phyloP scores from a whole-genome alignment of 768 basidiomycete species.

The Megacollybia marginata region DNA sequence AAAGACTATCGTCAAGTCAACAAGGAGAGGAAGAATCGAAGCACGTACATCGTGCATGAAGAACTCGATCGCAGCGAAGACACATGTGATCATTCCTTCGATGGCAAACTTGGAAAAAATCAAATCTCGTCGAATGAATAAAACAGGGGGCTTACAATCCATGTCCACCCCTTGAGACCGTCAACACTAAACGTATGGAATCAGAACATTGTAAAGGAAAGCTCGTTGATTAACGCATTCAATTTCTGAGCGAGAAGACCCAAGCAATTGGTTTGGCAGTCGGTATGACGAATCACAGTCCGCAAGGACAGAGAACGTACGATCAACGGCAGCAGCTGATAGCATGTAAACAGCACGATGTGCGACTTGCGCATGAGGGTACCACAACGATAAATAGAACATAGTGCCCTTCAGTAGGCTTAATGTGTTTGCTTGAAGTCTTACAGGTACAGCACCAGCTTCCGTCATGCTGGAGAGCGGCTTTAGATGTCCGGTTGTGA shows the following conservation, averaged over 20 bases:
- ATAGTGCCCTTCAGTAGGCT: background rate
- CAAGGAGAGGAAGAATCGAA: background rate
- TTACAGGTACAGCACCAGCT: background rate
- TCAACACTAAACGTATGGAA: slow-evolving; percentile 4
- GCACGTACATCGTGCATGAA: slow-evolving; percentile 29
- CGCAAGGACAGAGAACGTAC: slow-evolving; percentile 3
- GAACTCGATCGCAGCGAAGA: slow-evolving; percentile 22
- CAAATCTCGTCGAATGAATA: slow-evolving; percentile 1
- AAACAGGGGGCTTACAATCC: slow-evolving; percentile 23
- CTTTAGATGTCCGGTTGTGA: background rate
- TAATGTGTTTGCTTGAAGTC: background rate
- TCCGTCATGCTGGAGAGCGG: background rate
- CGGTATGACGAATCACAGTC: background rate
- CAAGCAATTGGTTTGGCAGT: slow-evolving; percentile 13
- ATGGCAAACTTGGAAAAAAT: slow-evolving; percentile 17
- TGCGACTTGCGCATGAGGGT: slow-evolving; percentile 37
- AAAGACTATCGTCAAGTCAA: background rate
- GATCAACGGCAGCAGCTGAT: slow-evolving; percentile 38
- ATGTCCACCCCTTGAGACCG: slow-evolving; percentile 28
- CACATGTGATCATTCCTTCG: slow-evolving; percentile 21
- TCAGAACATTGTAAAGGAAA: background rate
- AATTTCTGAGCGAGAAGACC: slow-evolving; percentile 27
- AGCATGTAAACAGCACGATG: slow-evolving; percentile 43
- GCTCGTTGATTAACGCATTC: slow-evolving; percentile 19
- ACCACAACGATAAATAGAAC: slow-evolving; percentile 32